Evolutionary conservation across 192 early-diverging fungal species (phyloP).

Genomic region (Borealophlyctis nickersoniae): DNA sequence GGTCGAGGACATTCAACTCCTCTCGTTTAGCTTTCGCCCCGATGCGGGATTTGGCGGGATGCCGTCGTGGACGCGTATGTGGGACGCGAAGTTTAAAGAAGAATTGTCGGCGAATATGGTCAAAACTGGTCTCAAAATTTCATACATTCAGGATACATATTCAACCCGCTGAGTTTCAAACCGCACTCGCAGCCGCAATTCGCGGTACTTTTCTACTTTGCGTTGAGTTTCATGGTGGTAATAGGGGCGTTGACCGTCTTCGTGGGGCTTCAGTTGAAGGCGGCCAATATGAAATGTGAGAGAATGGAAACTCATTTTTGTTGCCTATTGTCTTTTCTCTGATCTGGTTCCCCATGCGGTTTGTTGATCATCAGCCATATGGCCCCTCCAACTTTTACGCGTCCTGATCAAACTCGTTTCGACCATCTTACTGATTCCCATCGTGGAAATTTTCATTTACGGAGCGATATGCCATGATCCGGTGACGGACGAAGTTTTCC

Average conservation of each 20-base stretch:
- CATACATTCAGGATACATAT: conserved; percentile 9
- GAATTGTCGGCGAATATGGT: too few relatives aligned
- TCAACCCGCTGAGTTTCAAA: conserved; percentile 14
- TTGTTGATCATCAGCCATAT: conserved; percentile 13
- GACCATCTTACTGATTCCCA: conserved; percentile 25
- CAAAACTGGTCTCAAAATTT: too few relatives aligned
- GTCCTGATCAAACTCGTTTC: conserved; percentile 16
- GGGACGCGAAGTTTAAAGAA: too few relatives aligned
- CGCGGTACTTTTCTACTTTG: conserved; percentile 17
- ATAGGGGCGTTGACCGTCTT: conserved; percentile 3
- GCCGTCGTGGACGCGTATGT: conserved; percentile 25
- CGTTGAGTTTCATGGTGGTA: conserved; percentile 5
- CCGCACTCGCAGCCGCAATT: background rate
- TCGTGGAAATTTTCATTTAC: conserved; percentile 21
- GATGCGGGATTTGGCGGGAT: conserved; percentile 7
- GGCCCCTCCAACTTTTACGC: conserved; percentile 20
- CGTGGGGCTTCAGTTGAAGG: conserved; percentile 18
- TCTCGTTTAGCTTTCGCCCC: conserved; percentile 18
- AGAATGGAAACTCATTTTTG: too few relatives aligned
- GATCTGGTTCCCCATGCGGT: too few relatives aligned
- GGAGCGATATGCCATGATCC: conserved; percentile 13
- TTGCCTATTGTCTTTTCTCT: too few relatives aligned
- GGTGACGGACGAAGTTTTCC: background rate
- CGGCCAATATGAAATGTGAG: conserved; percentile 20
- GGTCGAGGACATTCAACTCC: conserved; percentile 24